Evolutionary conservation across 2,329 filamentous ascomycete species (phyloP).

Genomic region (Aspergillus fischeri): DNA sequence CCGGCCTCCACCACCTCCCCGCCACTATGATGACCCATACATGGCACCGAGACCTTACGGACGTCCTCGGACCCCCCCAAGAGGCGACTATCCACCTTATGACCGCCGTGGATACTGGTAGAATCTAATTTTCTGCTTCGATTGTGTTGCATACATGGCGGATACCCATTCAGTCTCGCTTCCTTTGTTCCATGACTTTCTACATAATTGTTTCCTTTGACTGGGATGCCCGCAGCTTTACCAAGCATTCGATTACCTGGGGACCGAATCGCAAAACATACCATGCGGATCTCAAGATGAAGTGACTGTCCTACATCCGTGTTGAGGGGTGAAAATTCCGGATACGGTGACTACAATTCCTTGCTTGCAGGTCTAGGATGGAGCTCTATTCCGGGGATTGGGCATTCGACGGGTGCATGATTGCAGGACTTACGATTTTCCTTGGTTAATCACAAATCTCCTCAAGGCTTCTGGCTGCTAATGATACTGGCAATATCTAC

Average conservation of each 20-base stretch:
- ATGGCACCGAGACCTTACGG: slow-evolving; percentile 53
- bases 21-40: slow-evolving; percentile 58
- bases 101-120: slow-evolving; percentile 45
- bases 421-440: slow-evolving; percentile 3
- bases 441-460: not conserved
- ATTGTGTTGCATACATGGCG: slow-evolving; percentile 18
- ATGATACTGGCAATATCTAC: not conserved
- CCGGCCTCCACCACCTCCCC: slow-evolving; percentile 47
- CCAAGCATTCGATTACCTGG: not conserved
- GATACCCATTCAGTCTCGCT: slow-evolving; percentile 19
- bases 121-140: slow-evolving; percentile 14
- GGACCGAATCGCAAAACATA: not conserved
- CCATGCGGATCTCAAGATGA: not conserved
- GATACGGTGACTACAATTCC: not conserved
- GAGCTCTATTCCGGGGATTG: slow-evolving; percentile 44
- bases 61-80: slow-evolving; percentile 42
- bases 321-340: not conserved
- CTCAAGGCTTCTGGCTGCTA: not conserved
- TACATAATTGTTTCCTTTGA: slow-evolving; percentile 2
- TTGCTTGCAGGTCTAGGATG: slow-evolving; percentile 1
- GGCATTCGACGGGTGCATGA: slow-evolving; percentile 44
- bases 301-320: not conserved
- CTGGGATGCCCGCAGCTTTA: not conserved
- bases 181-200: slow-evolving; percentile 2
- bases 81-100: slow-evolving; percentile 40